A percentile compares a stretch with the other conserved stretches of the same genome.
phyloP scores from a whole-genome alignment of 768 basidiomycete species.

The Mycena albidolilacea region DNA sequence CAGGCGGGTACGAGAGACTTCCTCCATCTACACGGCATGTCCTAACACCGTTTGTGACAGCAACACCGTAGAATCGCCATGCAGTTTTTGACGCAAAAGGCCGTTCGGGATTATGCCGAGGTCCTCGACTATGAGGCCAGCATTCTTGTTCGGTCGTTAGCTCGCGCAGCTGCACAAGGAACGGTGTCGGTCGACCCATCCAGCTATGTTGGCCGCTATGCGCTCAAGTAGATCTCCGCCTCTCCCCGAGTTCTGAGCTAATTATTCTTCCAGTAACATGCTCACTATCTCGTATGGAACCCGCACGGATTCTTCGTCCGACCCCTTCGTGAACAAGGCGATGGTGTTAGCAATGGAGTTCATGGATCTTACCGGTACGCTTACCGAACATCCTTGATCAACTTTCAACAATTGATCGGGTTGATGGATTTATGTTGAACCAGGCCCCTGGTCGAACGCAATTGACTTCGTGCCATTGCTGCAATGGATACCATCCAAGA shows the following conservation, averaged over 20 bases:
- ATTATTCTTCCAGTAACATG: constrained; percentile 39
- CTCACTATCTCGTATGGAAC: constrained; percentile 41
- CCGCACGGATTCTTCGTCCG: constrained; percentile 37
- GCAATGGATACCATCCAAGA: constrained; percentile 40
- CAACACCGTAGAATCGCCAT: constrained; percentile 43
- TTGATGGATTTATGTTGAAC: not conserved
- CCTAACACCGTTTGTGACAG: not conserved
- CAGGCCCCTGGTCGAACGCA: constrained; percentile 42
- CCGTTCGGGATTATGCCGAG: constrained; percentile 34
- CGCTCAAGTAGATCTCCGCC: constrained; percentile 38
- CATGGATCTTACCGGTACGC: constrained; percentile 38
- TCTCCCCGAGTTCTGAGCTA: not conserved
- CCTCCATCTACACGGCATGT: too few relatives aligned
- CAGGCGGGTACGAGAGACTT: constrained; percentile 8
- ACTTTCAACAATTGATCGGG: not conserved
- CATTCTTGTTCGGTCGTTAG: constrained; percentile 40
- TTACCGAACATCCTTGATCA: too few relatives aligned
- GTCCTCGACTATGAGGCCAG: constrained; percentile 42
- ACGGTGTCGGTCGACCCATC: constrained; percentile 39
- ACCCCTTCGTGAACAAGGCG: constrained; percentile 34
- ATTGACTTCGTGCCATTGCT: constrained; percentile 41
- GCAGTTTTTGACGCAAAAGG: constrained; percentile 32
- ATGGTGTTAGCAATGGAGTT: constrained; percentile 40
- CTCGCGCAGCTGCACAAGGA: constrained; percentile 30
- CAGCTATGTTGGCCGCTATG: constrained; percentile 37